A percentile compares a stretch with the other conserved stretches of the same genome.
These are phyloP conservation scores for Oenanthe sinensis DNA, from an alignment of 129 eudicot species.

Conservation along the genomic window DNA sequence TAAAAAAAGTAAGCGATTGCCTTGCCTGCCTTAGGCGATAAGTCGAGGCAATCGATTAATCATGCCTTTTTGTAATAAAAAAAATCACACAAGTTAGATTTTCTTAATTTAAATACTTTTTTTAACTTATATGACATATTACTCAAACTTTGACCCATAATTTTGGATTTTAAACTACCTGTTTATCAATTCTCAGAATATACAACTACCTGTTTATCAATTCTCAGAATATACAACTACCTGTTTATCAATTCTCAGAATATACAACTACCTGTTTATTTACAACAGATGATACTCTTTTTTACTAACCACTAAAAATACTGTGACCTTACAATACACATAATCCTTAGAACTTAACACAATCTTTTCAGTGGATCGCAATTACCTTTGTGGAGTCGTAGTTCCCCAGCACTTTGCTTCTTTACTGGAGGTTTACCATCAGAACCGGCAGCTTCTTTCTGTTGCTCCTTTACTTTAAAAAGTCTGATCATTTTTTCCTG, in stretches of 20 bases:
- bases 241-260: neutral
- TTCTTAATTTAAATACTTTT: too few species aligned
- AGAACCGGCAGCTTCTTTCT: slow-evolving; percentile 44
- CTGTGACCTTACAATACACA: neutral
- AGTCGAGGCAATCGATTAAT: too few species aligned
- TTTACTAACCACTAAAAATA: neutral
- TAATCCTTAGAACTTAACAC: neutral
- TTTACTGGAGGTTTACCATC: slow-evolving; percentile 45
- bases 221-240: too few species aligned
- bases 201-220: neutral
- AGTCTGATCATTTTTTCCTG: slow-evolving; percentile 40
- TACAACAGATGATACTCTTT: neutral
- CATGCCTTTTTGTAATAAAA: too few species aligned
- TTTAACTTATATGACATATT: too few species aligned
- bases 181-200: too few species aligned
- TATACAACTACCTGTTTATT: too few species aligned
- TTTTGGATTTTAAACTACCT: too few species aligned
- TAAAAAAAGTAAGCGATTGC: too few species aligned
- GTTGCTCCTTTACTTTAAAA: slow-evolving; percentile 54
- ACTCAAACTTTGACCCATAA: too few species aligned
- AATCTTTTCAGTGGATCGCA: neutral
- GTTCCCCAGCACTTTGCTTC: slow-evolving; percentile 67
- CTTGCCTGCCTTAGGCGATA: too few species aligned
- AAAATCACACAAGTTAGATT: too few species aligned
- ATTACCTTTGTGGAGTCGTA: slow-evolving; percentile 59